Evolutionary conservation across 108 stramenopile species (phyloP).

Genomic region (Mayamaea pseudoterrestris): DNA sequence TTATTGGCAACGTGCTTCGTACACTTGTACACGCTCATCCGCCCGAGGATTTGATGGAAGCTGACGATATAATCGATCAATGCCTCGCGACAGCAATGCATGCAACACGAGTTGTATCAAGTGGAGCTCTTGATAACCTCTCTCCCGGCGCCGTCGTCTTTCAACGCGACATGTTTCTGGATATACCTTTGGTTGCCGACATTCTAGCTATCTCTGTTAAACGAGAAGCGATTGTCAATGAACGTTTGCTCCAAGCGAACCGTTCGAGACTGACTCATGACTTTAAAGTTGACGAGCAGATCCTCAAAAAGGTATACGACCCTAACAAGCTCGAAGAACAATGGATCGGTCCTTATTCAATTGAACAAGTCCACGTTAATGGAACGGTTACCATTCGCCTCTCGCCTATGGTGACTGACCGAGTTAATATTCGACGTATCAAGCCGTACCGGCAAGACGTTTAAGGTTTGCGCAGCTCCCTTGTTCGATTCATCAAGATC

Average conservation of each 20-base stretch:
- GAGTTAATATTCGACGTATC: constrained; percentile 17
- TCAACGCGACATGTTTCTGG: constrained; percentile 24
- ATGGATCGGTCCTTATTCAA: constrained; percentile 20
- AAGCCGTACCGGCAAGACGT: constrained; percentile 10
- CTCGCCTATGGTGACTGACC: constrained; percentile 9
- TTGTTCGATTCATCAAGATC: too few relatives aligned
- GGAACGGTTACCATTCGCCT: constrained; percentile 21
- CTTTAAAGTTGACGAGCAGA: constrained; percentile 10
- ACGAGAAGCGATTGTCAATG: constrained; percentile 9
- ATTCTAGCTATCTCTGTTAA: constrained; percentile 3
- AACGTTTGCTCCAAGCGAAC: constrained; percentile 5
- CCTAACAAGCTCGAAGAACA: constrained; percentile 18
- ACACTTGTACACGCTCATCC: constrained; percentile 7
- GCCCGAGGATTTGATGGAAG: constrained; percentile 5
- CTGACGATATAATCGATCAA: constrained; percentile 12
- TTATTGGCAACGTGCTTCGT: constrained; percentile 16
- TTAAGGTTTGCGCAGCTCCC: too few relatives aligned
- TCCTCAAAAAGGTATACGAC: constrained; percentile 5
- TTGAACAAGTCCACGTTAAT: constrained; percentile 24
- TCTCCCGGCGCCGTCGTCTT: constrained; percentile 29
- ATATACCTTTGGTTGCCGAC: constrained; percentile 24
- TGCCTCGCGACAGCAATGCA: constrained; percentile 18
- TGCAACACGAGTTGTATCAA: constrained; percentile 12
- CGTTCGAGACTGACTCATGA: constrained; percentile 8
- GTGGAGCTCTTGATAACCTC: constrained; percentile 1